Evolutionary conservation across 2,329 filamentous ascomycete genomes (phyloP).

Genomic region (Phaeomoniella chlamydospora): DNA sequence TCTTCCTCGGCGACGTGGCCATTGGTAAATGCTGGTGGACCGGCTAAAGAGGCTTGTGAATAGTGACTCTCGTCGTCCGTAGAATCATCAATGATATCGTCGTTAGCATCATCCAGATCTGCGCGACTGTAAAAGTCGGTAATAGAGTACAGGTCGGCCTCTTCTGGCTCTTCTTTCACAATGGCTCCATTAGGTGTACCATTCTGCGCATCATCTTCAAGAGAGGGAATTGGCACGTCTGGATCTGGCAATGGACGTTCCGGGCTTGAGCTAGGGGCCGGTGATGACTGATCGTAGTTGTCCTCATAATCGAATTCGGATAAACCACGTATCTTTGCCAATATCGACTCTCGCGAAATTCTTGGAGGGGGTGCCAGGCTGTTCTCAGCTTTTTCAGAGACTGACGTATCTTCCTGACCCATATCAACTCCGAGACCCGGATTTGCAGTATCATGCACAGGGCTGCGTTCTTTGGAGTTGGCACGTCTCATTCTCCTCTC

Average conservation of each 20-base stretch:
- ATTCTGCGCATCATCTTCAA: constrained; percentile 36
- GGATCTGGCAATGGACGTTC: constrained; percentile 56
- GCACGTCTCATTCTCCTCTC: constrained; percentile 56
- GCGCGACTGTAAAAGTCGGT: constrained; percentile 48
- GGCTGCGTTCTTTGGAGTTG: constrained; percentile 20
- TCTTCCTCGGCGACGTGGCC: constrained; percentile 19
- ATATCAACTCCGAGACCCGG: constrained; percentile 16
- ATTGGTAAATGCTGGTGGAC: constrained; percentile 15
- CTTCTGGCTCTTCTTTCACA: constrained; percentile 50
- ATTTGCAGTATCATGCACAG: constrained; percentile 19
- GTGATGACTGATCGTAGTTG: constrained; percentile 50
- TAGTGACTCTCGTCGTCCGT: constrained; percentile 41
- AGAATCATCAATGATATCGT: constrained; percentile 20
- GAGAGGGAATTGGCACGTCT: constrained; percentile 77
- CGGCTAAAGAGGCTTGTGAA: constrained; percentile 28
- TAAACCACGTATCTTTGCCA: constrained; percentile 52
- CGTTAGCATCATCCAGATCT: constrained; percentile 20
- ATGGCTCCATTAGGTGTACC: not conserved
- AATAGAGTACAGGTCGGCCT: constrained; percentile 51
- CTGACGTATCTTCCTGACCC: constrained; percentile 32
- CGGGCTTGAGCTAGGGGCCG: constrained; percentile 42
- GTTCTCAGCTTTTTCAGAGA: constrained; percentile 37
- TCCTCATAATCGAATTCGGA: constrained; percentile 42
- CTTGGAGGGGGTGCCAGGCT: constrained; percentile 48
- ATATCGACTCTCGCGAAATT: constrained; percentile 86